These are phyloP conservation scores for Boechera retrofracta DNA, from an alignment of 345 rosid species.

Conservation along the genomic window DNA sequence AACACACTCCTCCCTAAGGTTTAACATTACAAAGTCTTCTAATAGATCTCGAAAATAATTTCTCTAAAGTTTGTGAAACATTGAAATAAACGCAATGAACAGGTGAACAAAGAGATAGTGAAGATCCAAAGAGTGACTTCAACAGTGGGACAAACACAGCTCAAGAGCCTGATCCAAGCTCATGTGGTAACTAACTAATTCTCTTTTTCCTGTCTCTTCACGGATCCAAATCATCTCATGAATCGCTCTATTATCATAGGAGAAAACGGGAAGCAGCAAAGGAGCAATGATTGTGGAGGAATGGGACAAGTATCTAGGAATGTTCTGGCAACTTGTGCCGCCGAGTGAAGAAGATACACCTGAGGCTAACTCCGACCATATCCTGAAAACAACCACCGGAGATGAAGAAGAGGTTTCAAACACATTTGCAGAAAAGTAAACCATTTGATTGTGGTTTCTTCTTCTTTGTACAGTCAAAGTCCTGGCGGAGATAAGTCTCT, in stretches of 20 bases:
- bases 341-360: constrained; percentile 99
- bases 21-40: constrained; percentile 8
- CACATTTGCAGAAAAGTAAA: constrained; percentile 26
- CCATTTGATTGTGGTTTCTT: constrained; percentile 18
- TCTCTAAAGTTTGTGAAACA: background rate
- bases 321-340: constrained; percentile 97
- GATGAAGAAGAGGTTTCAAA: constrained; percentile 45
- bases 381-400: constrained; percentile 58
- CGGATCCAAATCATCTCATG: background rate
- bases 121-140: constrained; percentile 92
- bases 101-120: constrained; percentile 95
- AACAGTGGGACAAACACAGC: constrained; percentile 91
- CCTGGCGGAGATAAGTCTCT: constrained; percentile 24
- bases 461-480: constrained; percentile 38
- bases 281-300: constrained; percentile 72
- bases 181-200: constrained; percentile 62
- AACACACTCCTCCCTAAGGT: constrained; percentile 92
- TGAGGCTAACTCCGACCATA: constrained; percentile 75
- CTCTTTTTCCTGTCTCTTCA: constrained; percentile 5
- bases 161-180: constrained; percentile 83
- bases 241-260: constrained; percentile 46
- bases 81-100: constrained; percentile 29
- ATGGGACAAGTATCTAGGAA: constrained; percentile 79
- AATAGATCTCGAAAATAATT: background rate
- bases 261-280: constrained; percentile 89